Conservation (phyloP, 2,329 filamentous ascomycete species). For the Colletotrichum magnum region DNA sequence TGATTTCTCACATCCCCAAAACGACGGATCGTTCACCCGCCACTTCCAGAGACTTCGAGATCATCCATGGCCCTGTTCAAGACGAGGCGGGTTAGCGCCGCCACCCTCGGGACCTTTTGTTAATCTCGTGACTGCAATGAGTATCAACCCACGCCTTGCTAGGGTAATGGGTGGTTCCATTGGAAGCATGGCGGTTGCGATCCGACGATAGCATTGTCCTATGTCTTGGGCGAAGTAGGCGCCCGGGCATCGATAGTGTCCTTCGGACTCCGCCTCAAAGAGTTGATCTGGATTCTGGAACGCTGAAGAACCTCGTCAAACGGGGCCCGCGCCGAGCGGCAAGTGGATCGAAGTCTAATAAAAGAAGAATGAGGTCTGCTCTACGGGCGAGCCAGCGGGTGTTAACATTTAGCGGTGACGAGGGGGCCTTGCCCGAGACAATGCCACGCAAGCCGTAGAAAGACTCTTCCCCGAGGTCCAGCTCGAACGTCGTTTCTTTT, state of each 20-base stretch:
- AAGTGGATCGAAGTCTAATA: background rate
- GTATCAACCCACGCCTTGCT: background rate
- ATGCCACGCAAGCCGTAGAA: too few species aligned
- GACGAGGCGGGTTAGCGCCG: slow-evolving; percentile 5
- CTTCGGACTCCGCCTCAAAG: background rate
- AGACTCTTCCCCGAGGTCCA: slow-evolving; percentile 12
- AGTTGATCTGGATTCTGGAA: slow-evolving; percentile 20
- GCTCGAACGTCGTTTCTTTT: background rate
- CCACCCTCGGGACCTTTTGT: slow-evolving; percentile 1
- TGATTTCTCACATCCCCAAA: background rate
- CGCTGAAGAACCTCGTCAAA: slow-evolving; percentile 1
- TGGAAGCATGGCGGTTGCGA: background rate
- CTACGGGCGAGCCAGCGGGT: background rate
- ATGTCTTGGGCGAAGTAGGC: background rate
- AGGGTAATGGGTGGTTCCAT: background rate
- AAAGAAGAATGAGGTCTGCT: background rate
- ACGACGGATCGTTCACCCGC: background rate
- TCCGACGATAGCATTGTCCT: too few species aligned
- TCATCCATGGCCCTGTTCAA: background rate
- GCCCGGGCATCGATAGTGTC: background rate
- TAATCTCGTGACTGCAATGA: background rate
- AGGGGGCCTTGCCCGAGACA: slow-evolving; percentile 16
- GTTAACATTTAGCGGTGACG: background rate
- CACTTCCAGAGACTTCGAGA: slow-evolving; percentile 11
- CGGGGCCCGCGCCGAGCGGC: background rate